Percentiles rank a stretch among this genome's conserved stretches.
phyloP scores from a whole-genome alignment of 768 basidiomycete genomes.

The Lentinula lateritia region DNA sequence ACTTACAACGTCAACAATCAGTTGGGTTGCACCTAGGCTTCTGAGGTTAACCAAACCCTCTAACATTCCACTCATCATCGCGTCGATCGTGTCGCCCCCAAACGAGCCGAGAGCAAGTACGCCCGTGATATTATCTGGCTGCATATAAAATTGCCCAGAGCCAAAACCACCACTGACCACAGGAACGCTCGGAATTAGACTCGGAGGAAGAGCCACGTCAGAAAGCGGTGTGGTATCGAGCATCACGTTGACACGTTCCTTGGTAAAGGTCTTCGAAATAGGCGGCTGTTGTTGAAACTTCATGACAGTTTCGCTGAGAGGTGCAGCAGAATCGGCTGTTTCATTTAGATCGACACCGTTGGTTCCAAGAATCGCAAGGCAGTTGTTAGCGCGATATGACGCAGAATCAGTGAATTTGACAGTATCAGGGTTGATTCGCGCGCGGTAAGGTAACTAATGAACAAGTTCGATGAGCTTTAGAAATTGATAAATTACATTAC shows the following conservation, averaged over 20 bases:
- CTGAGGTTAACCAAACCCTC: conserved; percentile 43
- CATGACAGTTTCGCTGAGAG: not conserved
- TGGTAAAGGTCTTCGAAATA: conserved; percentile 6
- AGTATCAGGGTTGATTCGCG: conserved; percentile 22
- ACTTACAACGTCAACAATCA: conserved; percentile 56
- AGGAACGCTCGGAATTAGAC: conserved; percentile 27
- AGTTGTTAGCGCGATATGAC: conserved; percentile 26
- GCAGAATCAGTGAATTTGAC: conserved; percentile 23
- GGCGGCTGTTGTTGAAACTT: conserved; percentile 9
- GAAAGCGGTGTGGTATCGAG: conserved; percentile 21
- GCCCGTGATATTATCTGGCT: conserved; percentile 48
- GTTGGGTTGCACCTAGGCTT: conserved; percentile 38
- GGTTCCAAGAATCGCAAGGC: conserved; percentile 24
- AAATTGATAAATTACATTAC: not conserved
- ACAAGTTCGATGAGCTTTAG: not conserved
- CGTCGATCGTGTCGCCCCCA: conserved; percentile 35
- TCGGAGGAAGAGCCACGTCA: conserved; percentile 27
- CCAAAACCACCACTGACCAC: conserved; percentile 40
- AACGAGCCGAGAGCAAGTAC: conserved; percentile 57
- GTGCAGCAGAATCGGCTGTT: not conserved
- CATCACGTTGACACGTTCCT: conserved; percentile 23
- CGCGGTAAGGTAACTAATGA: conserved; percentile 29
- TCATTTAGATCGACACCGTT: conserved; percentile 24
- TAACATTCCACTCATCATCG: conserved; percentile 37
- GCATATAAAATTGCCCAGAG: conserved; percentile 50